A percentile compares a stretch with the other conserved stretches of the same genome.
phyloP scores from a whole-genome alignment of 805 yeast genomes.

The Lachancea lanzarotensis region DNA sequence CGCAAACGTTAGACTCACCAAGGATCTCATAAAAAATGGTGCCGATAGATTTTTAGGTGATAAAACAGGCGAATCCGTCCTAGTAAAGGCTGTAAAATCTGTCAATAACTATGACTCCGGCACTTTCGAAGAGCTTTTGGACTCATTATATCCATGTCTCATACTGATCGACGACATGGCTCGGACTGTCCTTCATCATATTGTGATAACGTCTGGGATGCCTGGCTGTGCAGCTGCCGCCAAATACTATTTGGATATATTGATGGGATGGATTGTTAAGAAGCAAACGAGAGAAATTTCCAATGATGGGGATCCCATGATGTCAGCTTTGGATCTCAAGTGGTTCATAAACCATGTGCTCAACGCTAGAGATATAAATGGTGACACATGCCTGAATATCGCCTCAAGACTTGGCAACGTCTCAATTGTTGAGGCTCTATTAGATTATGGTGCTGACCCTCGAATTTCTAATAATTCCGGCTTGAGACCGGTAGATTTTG shows the following conservation, averaged over 20 bases:
- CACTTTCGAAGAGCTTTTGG: conserved; percentile 64
- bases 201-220: conserved; percentile 72
- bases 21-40: conserved; percentile 57
- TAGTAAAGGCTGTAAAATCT: conserved; percentile 67
- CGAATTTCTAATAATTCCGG: conserved; percentile 78
- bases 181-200: conserved; percentile 81
- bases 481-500: conserved; percentile 79
- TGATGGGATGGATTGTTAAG: conserved; percentile 71
- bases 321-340: conserved; percentile 44
- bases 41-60: conserved; percentile 65
- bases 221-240: conserved; percentile 67
- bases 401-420: conserved; percentile 85
- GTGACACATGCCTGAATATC: conserved; percentile 90
- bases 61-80: conserved; percentile 79
- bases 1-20: conserved; percentile 68
- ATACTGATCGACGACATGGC: conserved; percentile 59
- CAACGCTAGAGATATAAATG: conserved; percentile 86
- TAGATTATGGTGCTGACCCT: conserved; percentile 86
- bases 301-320: conserved; percentile 35
- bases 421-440: conserved; percentile 68
- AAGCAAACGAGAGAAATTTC: conserved; percentile 20
- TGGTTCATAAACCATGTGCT: conserved; percentile 63
- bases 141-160: conserved; percentile 68
- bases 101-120: conserved; percentile 76
- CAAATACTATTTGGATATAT: conserved; percentile 62